Conservation (phyloP, 2,329 filamentous ascomycete species). For the Hyphodiscus sp. region DNA sequence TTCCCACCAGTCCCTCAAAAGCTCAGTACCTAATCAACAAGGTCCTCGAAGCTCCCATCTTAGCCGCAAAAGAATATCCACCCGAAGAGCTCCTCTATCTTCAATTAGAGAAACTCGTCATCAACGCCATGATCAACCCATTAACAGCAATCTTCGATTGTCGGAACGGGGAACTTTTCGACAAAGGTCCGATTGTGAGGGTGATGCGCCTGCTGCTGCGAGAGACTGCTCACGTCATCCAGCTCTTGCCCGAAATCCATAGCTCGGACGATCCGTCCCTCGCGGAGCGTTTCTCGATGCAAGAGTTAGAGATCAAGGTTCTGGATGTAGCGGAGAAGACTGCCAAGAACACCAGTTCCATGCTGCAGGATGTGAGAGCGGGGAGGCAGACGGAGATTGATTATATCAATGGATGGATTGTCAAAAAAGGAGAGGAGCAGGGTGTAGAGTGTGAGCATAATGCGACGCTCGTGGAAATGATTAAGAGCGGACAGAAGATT, state of each 20-base stretch:
- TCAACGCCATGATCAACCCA: slow-evolving; percentile 78
- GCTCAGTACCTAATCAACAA: slow-evolving; percentile 22
- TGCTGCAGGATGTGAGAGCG: slow-evolving; percentile 52
- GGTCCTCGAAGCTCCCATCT: slow-evolving; percentile 37
- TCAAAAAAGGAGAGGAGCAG: slow-evolving; percentile 17
- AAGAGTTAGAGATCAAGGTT: slow-evolving; percentile 39
- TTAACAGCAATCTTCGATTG: slow-evolving; percentile 73
- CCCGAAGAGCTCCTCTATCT: slow-evolving; percentile 43
- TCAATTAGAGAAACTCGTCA: slow-evolving; percentile 82
- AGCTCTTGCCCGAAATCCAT: slow-evolving; percentile 29
- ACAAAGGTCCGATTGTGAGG: slow-evolving; percentile 46
- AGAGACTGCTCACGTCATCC: slow-evolving; percentile 72
- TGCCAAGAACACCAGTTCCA: slow-evolving; percentile 50
- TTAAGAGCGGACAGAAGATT: slow-evolving; percentile 33
- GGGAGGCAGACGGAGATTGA: slow-evolving; percentile 48
- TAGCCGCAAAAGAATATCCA: slow-evolving; percentile 37
- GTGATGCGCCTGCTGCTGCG: slow-evolving; percentile 63
- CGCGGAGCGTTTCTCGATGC: slow-evolving; percentile 2
- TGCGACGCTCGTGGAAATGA: slow-evolving; percentile 36
- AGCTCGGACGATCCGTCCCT: neutral
- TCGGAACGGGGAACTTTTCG: slow-evolving; percentile 71
- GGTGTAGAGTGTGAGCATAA: slow-evolving; percentile 34
- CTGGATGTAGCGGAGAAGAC: slow-evolving; percentile 42
- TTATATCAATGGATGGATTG: slow-evolving; percentile 54
- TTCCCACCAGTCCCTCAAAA: slow-evolving; percentile 6